Percentiles rank a stretch among this genome's conserved stretches.
These are phyloP conservation scores for Zymoseptoria pseudotritici DNA, from an alignment of 2,329 filamentous ascomycete species.

Conservation along the genomic window DNA sequence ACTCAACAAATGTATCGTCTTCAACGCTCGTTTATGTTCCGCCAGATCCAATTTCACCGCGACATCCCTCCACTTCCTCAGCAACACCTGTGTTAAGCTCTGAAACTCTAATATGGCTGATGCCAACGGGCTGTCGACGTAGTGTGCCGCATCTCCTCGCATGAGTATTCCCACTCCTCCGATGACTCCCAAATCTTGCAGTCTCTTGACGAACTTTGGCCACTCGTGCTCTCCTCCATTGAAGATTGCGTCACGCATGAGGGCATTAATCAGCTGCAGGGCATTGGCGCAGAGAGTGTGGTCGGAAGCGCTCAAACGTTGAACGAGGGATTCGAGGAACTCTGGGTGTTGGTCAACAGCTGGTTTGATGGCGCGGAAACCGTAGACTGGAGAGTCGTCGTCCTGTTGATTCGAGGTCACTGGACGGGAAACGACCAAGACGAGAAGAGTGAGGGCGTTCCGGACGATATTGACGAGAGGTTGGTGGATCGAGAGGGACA, in stretches of 20 bases:
- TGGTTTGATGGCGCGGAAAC: slow-evolving; percentile 85
- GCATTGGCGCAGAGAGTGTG: slow-evolving; percentile 94
- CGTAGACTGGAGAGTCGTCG: slow-evolving; percentile 57
- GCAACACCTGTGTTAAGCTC: slow-evolving; percentile 45
- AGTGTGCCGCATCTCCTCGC: slow-evolving; percentile 87
- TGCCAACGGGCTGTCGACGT: slow-evolving; percentile 79
- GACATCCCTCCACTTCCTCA: slow-evolving; percentile 77
- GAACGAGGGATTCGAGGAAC: slow-evolving; percentile 90
- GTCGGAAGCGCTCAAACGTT: slow-evolving; percentile 84
- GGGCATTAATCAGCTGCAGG: slow-evolving; percentile 86
- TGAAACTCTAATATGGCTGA: slow-evolving; percentile 91
- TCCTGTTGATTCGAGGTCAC: slow-evolving; percentile 39
- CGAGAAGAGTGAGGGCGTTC: slow-evolving; percentile 93
- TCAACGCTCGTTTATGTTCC: slow-evolving; percentile 81
- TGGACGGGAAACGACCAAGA: slow-evolving; percentile 84
- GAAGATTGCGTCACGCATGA: slow-evolving; percentile 85
- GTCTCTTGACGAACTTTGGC: slow-evolving; percentile 87
- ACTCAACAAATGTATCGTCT: slow-evolving; percentile 65
- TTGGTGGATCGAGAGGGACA: slow-evolving; percentile 89
- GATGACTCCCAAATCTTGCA: slow-evolving; percentile 90
- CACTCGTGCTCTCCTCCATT: slow-evolving; percentile 74
- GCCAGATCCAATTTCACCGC: slow-evolving; percentile 75
- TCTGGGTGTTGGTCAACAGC: slow-evolving; percentile 85
- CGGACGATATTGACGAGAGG: slow-evolving; percentile 95
- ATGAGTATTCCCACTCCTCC: slow-evolving; percentile 84